These are phyloP conservation scores for Sporormia fimetaria DNA, from an alignment of 495 filamentous ascomycete species.

Conservation along the genomic window DNA sequence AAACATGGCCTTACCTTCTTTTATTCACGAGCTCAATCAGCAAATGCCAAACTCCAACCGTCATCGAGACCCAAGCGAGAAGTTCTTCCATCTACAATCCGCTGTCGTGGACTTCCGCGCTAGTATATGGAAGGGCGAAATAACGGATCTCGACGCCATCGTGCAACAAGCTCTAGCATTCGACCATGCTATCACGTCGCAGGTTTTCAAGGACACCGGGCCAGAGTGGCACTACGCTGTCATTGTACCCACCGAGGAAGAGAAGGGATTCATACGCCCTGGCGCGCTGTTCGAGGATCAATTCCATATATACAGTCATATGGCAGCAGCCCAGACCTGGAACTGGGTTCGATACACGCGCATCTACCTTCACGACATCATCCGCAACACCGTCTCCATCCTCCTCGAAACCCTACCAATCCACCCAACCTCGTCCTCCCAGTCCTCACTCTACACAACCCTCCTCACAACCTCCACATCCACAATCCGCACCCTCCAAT, in stretches of 20 bases:
- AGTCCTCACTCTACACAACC: neutral
- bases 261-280: too few relatives aligned
- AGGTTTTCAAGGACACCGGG: slow-evolving; percentile 1
- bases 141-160: slow-evolving; percentile 8
- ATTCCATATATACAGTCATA: slow-evolving; percentile 15
- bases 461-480: slow-evolving; percentile 5
- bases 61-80: neutral
- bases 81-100: slow-evolving; percentile 13
- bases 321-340: slow-evolving; percentile 11
- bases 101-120: slow-evolving; percentile 7
- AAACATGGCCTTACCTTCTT: slow-evolving; percentile 3
- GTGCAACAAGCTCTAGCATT: slow-evolving; percentile 9
- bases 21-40: slow-evolving; percentile 9
- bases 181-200: neutral
- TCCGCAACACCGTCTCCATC: slow-evolving; percentile 9
- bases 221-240: slow-evolving; percentile 6
- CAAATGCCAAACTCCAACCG: slow-evolving; percentile 2
- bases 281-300: slow-evolving; percentile 2
- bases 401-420: neutral
- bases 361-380: slow-evolving; percentile 19
- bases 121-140: slow-evolving; percentile 1
- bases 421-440: slow-evolving; percentile 3
- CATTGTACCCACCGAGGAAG: neutral
- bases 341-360: slow-evolving; percentile 19
- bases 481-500: slow-evolving; percentile 11